Evolutionary conservation across 140 eudicot species (phyloP).

Genomic region (Cichorium intybus): DNA sequence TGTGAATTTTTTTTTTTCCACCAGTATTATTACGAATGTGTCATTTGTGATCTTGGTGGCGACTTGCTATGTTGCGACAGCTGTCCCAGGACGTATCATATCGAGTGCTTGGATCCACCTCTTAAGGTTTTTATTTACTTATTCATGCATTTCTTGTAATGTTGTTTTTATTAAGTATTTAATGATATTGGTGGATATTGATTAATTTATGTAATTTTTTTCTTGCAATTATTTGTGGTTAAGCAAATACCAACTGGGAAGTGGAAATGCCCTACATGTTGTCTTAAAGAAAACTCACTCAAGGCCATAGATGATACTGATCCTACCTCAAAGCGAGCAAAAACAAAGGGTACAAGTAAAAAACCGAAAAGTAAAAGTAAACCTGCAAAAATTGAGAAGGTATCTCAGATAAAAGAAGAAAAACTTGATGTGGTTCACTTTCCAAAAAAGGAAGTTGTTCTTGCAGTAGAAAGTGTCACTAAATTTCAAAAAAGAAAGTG

Average conservation of each 20-base stretch:
- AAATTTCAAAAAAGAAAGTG: constrained; percentile 50
- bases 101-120: constrained; percentile 79
- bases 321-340: constrained; percentile 49
- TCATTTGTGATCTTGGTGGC: constrained; percentile 83
- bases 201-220: constrained; percentile 7
- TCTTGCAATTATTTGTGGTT: constrained; percentile 11
- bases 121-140: constrained; percentile 50
- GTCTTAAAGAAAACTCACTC: constrained; percentile 21
- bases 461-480: constrained; percentile 33
- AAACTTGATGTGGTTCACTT: constrained; percentile 19
- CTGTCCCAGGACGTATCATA: constrained; percentile 84
- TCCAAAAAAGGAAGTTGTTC: constrained; percentile 31
- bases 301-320: constrained; percentile 29
- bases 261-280: constrained; percentile 80
- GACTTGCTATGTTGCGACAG: constrained; percentile 80
- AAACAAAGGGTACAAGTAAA: constrained; percentile 37
- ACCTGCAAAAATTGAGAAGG: constrained; percentile 33
- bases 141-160: not conserved
- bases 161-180: not conserved
- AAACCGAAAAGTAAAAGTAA: constrained; percentile 40
- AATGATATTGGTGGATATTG: not conserved
- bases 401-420: constrained; percentile 25
- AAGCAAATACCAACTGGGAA: constrained; percentile 75
- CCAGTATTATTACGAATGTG: constrained; percentile 82
- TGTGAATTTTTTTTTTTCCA: constrained; percentile 11